Conservation (phyloP, 169 alveolate species). For the Eimeria brunetti region DNA sequence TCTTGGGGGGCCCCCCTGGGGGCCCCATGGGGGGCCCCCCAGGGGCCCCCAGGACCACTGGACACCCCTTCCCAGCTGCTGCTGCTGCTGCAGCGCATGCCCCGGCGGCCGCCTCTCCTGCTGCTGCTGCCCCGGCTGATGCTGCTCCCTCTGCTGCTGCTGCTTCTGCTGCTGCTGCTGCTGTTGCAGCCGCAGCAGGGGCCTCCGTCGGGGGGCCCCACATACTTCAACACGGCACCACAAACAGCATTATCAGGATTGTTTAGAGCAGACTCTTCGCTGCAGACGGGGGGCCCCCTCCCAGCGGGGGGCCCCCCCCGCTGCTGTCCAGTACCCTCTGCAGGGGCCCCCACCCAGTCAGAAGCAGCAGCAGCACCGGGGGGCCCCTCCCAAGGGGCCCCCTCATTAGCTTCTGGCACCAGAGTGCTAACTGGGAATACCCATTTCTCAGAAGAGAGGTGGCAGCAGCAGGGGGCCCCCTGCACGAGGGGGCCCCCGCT, state of each 20-base stretch:
- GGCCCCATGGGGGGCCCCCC: constrained; percentile 32
- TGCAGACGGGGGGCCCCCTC: constrained; percentile 1
- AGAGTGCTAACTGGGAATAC: constrained; percentile 5
- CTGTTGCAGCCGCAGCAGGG: constrained; percentile 31
- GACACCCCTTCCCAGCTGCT: background rate
- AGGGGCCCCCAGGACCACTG: background rate
- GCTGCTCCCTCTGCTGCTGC: constrained; percentile 10
- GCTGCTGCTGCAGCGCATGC: constrained; percentile 5
- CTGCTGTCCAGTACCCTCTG: background rate
- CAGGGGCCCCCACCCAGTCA: background rate
- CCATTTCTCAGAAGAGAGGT: constrained; percentile 16
- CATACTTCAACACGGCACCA: background rate
- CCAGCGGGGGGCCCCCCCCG: constrained; percentile 25
- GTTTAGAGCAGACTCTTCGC: background rate
- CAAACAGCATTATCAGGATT: background rate
- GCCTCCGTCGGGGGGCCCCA: constrained; percentile 22
- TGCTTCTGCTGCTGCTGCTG: background rate
- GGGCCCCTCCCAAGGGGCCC: constrained; percentile 37
- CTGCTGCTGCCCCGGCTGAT: constrained; percentile 13
- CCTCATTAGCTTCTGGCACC: background rate
- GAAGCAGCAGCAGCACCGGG: background rate
- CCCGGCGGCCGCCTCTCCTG: background rate
- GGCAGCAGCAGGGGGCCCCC: constrained; percentile 63
- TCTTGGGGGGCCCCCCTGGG: background rate
- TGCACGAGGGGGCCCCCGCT: constrained; percentile 44